A percentile compares a stretch with the other conserved stretches of the same genome.
phyloP scores from a whole-genome alignment of 306 rosid genomes.

The Prunus padus region DNA sequence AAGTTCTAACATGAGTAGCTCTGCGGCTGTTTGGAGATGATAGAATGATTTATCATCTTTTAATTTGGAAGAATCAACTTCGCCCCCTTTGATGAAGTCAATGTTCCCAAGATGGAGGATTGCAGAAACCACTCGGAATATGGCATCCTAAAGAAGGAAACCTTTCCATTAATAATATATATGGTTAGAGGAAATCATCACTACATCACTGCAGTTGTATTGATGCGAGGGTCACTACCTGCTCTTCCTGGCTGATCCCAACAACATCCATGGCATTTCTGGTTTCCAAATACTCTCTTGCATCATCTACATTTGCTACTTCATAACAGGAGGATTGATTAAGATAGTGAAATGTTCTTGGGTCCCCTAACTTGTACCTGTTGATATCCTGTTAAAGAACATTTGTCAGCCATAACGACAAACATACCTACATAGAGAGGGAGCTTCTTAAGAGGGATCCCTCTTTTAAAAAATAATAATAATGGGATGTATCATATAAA shows the following conservation, averaged over 20 bases:
- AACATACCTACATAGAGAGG: neutral
- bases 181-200: constrained; percentile 18
- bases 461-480: too few species aligned
- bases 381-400: constrained; percentile 55
- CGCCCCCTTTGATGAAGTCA: constrained; percentile 69
- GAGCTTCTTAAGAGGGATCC: too few species aligned
- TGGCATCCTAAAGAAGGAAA: constrained; percentile 59
- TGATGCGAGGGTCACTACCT: constrained; percentile 43
- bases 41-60: constrained; percentile 68
- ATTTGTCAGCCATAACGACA: constrained; percentile 14
- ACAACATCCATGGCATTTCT: constrained; percentile 92
- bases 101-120: constrained; percentile 88
- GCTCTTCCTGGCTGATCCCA: constrained; percentile 80
- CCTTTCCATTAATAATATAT: constrained; percentile 18
- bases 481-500: too few species aligned
- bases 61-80: constrained; percentile 69
- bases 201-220: constrained; percentile 9
- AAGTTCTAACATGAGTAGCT: constrained; percentile 61
- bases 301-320: constrained; percentile 79
- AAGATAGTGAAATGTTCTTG: constrained; percentile 69
- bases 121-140: constrained; percentile 81
- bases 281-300: constrained; percentile 80
- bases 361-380: constrained; percentile 71
- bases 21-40: constrained; percentile 74
- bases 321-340: constrained; percentile 77